Conservation (phyloP, 1,139 yeast species). For the Pichia sp. region DNA sequence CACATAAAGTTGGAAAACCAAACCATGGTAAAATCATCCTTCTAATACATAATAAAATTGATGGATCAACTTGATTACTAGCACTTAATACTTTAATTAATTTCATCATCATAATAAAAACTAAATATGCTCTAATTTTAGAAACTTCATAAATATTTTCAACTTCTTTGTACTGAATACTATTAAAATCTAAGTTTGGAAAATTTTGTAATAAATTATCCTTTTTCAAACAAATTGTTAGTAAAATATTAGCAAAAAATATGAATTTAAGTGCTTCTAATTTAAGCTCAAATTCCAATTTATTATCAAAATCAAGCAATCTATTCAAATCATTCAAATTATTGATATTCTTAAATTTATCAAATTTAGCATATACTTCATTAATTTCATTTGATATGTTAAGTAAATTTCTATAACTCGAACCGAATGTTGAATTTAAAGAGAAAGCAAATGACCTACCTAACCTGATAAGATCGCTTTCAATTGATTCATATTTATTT, state of each 20-base stretch:
- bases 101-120: not conserved
- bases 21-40: not conserved
- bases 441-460: not conserved
- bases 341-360: not conserved
- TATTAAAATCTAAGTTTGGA: not conserved
- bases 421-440: conserved; percentile 1
- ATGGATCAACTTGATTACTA: conserved; percentile 49
- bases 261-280: not conserved
- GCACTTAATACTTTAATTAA: conserved; percentile 46
- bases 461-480: not conserved
- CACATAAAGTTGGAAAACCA: conserved; percentile 1
- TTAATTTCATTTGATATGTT: not conserved
- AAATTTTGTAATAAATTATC: not conserved
- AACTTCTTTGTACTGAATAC: not conserved
- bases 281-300: not conserved
- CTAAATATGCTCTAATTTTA: not conserved
- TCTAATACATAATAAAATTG: conserved; percentile 24
- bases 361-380: not conserved
- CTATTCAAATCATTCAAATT: not conserved
- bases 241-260: not conserved
- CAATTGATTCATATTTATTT: not conserved
- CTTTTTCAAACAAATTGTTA: not conserved
- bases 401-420: not conserved
- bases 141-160: not conserved
- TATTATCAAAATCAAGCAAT: not conserved